Conservation (phyloP, 202 grass and related monocot species). For the Sporobolus alterniflorus region DNA sequence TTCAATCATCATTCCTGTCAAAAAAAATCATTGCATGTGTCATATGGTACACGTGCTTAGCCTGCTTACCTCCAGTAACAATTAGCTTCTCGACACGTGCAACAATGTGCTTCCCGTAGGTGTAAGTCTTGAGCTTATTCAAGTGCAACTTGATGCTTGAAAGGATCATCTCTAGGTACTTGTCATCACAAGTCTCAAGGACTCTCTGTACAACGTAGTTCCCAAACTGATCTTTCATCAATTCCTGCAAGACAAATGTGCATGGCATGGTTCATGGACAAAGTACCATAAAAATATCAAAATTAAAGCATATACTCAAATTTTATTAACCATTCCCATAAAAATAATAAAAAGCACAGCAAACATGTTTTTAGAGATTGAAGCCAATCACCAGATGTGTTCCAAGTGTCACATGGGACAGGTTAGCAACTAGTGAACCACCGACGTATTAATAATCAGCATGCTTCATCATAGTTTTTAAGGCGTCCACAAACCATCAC, state of each 20-base stretch:
- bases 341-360: background rate
- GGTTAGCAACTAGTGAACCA: background rate
- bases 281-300: background rate
- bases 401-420: background rate
- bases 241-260: conserved; percentile 31
- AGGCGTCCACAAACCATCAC: too few relatives aligned
- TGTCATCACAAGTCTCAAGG: conserved; percentile 68
- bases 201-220: conserved; percentile 73
- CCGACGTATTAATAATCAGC: background rate
- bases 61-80: conserved; percentile 51
- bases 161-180: conserved; percentile 54
- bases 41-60: background rate
- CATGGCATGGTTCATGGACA: background rate
- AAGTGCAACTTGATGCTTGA: conserved; percentile 66
- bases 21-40: background rate
- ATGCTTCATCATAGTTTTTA: too few relatives aligned
- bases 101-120: conserved; percentile 72
- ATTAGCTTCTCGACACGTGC: conserved; percentile 63
- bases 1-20: background rate
- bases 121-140: conserved; percentile 64
- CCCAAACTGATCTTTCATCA: conserved; percentile 80
- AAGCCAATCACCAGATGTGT: background rate
- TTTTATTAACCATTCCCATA: background rate
- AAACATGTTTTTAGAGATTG: background rate
- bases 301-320: background rate